Percentiles rank a stretch among this genome's conserved stretches.
phyloP scores from a whole-genome alignment of 257 asterid genomes.

The Solanum verrucosum region DNA sequence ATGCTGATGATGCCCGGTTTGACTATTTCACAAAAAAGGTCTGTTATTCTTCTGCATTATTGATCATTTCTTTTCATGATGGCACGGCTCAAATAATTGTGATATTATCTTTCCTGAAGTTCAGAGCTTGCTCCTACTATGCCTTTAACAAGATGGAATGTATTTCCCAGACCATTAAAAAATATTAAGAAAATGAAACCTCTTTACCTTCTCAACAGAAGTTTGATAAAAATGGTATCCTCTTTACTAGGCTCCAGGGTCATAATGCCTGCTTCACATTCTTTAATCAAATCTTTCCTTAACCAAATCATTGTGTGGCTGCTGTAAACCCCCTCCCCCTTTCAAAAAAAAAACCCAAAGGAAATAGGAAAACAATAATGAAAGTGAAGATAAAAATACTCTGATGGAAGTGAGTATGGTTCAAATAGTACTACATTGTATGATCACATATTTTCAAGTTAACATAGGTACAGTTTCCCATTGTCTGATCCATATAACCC shows the following conservation, averaged over 20 bases:
- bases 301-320: background rate
- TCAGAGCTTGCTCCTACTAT: background rate
- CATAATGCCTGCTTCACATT: background rate
- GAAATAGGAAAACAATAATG: background rate
- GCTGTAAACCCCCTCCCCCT: background rate
- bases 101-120: background rate
- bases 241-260: background rate
- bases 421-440: background rate
- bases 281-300: background rate
- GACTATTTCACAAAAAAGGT: conserved; percentile 76
- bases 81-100: background rate
- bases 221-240: background rate
- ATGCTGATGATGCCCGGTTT: conserved; percentile 71
- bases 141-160: background rate
- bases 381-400: background rate
- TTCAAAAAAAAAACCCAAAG: background rate
- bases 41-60: background rate
- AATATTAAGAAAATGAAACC: background rate
- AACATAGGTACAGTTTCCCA: background rate
- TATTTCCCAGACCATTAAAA: background rate
- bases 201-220: background rate
- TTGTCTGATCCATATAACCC: background rate
- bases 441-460: background rate
- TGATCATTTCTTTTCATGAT: background rate
- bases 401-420: background rate